These are phyloP conservation scores for Spiraea crenata DNA, from an alignment of 331 rosid genomes.

Conservation along the genomic window DNA sequence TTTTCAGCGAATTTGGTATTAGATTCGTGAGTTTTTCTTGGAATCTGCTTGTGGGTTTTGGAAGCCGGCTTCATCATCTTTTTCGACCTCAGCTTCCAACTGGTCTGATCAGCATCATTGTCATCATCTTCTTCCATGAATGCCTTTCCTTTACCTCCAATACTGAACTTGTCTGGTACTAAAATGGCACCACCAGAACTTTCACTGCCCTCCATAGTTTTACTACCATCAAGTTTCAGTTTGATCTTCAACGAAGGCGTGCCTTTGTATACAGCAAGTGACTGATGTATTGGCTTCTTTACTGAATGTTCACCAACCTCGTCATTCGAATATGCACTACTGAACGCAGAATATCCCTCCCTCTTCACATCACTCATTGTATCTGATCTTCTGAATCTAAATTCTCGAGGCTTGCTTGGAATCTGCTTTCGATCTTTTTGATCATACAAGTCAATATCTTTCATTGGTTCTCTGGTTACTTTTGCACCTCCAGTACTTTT, in stretches of 20 bases:
- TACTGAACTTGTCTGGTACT: too few relatives aligned
- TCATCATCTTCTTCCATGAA: not conserved
- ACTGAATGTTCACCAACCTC: not conserved
- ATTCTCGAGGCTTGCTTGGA: conserved; percentile 7
- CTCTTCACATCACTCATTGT: not conserved
- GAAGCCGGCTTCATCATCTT: not conserved
- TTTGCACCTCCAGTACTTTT: conserved; percentile 1
- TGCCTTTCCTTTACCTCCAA: not conserved
- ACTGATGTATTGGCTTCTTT: not conserved
- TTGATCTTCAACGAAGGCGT: not conserved
- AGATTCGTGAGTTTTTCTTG: conserved; percentile 4
- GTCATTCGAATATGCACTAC: not conserved
- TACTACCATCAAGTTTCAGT: not conserved
- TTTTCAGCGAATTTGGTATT: not conserved
- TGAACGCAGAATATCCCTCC: not conserved
- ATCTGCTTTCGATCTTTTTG: not conserved
- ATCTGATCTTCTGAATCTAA: not conserved
- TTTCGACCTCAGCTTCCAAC: not conserved
- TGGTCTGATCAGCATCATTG: not conserved
- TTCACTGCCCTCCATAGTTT: too few relatives aligned
- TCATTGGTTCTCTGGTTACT: not conserved
- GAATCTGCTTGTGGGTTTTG: conserved; percentile 3
- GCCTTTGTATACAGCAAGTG: not conserved
- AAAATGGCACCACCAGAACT: too few relatives aligned
- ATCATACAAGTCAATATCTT: not conserved